These are phyloP conservation scores for Vicia villosa DNA, from an alignment of 306 rosid genomes.

Conservation along the genomic window DNA sequence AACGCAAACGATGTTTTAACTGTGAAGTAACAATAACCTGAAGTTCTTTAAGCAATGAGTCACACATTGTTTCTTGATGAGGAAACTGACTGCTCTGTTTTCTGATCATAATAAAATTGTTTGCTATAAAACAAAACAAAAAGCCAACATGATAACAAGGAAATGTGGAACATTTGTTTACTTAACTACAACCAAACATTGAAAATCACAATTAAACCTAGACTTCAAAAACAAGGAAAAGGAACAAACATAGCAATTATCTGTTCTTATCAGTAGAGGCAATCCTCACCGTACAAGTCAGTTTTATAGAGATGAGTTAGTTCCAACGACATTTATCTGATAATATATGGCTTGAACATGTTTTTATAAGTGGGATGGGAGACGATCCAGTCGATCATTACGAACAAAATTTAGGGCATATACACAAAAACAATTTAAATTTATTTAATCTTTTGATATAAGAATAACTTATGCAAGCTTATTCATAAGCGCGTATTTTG, in stretches of 20 bases:
- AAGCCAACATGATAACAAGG: not conserved
- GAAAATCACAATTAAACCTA: conserved; percentile 1
- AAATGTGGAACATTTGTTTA: not conserved
- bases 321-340: too few species aligned
- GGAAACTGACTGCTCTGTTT: conserved; percentile 42
- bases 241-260: not conserved
- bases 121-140: conserved; percentile 24
- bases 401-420: too few species aligned
- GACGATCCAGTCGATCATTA: too few species aligned
- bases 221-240: not conserved
- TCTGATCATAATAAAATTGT: conserved; percentile 49
- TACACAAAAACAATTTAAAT: too few species aligned
- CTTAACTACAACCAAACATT: not conserved
- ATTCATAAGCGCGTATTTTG: too few species aligned
- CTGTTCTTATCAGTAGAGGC: too few species aligned
- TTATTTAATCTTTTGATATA: too few species aligned
- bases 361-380: too few species aligned
- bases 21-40: conserved; percentile 50
- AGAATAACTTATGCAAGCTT: too few species aligned
- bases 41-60: conserved; percentile 61
- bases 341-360: too few species aligned
- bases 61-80: conserved; percentile 56
- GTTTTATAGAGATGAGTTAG: too few species aligned
- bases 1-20: not conserved
- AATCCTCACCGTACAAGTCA: too few species aligned